phyloP scores from a whole-genome alignment of 2,329 filamentous ascomycete genomes.

The Sclerotinia spermophila region DNA sequence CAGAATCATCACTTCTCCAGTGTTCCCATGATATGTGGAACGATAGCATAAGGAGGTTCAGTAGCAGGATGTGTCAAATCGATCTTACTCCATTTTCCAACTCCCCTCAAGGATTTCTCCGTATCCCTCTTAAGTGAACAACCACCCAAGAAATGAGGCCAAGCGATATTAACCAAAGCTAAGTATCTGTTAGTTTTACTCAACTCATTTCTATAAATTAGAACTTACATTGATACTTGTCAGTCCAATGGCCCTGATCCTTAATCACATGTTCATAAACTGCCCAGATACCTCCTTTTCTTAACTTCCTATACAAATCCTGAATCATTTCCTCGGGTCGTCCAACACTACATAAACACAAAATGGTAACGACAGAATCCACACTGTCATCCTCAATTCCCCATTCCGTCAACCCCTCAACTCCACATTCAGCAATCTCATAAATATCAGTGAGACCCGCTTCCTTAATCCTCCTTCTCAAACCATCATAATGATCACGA shows the following conservation, averaged over 20 bases:
- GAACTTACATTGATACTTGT: conserved; percentile 32
- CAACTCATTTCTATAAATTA: no score
- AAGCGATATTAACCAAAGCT: conserved; percentile 30
- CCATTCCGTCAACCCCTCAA: conserved; percentile 49
- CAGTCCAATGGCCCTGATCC: conserved; percentile 24
- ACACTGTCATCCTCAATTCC: conserved; percentile 45
- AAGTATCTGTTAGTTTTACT: conserved; percentile 16
- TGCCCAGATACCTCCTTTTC: conserved; percentile 32
- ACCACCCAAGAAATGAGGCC: conserved; percentile 33
- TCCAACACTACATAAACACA: conserved; percentile 33
- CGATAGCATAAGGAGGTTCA: conserved; percentile 28
- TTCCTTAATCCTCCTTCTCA: conserved; percentile 47
- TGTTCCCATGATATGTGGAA: conserved; percentile 32
- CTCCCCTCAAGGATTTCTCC: conserved; percentile 27
- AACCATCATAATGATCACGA: conserved; percentile 45
- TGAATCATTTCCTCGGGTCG: conserved; percentile 29
- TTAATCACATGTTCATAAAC: conserved; percentile 34
- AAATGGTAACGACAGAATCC: conserved; percentile 33
- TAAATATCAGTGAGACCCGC: conserved; percentile 56
- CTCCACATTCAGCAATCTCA: conserved; percentile 59
- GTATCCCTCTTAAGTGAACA: conserved; percentile 34
- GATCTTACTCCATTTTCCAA: conserved; percentile 32
- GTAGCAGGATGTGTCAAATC: conserved; percentile 28
- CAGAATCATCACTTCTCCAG: conserved; percentile 28
- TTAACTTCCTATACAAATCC: conserved; percentile 30